Conservation (phyloP, 2,329 filamentous ascomycete species). For the Canariomyces notabilis region DNA sequence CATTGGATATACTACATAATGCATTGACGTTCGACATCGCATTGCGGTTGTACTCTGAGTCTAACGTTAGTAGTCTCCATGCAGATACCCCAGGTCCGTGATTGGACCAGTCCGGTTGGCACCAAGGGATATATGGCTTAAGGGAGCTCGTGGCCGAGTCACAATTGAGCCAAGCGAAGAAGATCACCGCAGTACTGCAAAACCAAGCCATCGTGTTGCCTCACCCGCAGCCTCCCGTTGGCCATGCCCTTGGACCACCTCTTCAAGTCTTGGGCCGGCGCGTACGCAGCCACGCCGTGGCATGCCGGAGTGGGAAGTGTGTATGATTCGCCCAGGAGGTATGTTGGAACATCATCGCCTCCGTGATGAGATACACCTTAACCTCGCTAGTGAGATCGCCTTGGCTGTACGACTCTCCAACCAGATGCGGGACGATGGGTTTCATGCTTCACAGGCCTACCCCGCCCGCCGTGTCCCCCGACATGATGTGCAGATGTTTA, state of each 20-base stretch:
- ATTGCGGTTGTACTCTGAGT: too few species aligned
- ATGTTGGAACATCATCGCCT: not conserved
- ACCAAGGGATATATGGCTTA: not conserved
- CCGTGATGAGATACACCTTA: conserved; percentile 1
- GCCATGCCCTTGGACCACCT: not conserved
- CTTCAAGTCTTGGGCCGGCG: not conserved
- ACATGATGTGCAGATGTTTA: conserved; percentile 20
- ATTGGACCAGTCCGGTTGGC: not conserved
- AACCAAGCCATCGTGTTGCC: conserved; percentile 7
- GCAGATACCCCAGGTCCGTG: too few species aligned
- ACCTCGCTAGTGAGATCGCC: conserved; percentile 16
- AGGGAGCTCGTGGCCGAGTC: not conserved
- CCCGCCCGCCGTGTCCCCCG: conserved; percentile 7
- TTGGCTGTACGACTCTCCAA: conserved; percentile 7
- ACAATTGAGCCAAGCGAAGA: conserved; percentile 4
- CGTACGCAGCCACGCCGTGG: not conserved
- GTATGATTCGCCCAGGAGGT: not conserved
- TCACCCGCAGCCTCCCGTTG: conserved; percentile 13
- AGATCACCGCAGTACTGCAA: conserved; percentile 3
- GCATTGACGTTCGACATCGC: conserved; percentile 7
- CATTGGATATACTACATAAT: too few species aligned
- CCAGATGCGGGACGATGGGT: conserved; percentile 8
- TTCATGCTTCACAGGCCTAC: not conserved
- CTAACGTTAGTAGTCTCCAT: too few species aligned
- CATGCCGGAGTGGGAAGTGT: not conserved